These are phyloP conservation scores for Botrytis squamosa DNA, from an alignment of 2,329 filamentous ascomycete species.

Conservation along the genomic window DNA sequence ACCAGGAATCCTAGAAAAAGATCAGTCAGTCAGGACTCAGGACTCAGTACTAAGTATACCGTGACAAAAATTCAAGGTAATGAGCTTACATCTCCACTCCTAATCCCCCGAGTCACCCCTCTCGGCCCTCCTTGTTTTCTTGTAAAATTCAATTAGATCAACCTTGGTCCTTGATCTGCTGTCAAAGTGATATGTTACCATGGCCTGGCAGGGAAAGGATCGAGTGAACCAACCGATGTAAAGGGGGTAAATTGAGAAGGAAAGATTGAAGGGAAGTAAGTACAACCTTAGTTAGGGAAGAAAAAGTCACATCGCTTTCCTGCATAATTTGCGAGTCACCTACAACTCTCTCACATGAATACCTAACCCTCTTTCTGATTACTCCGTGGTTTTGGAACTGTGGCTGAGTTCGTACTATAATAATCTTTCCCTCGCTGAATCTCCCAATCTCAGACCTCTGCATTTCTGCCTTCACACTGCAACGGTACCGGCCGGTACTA, in stretches of 20 bases:
- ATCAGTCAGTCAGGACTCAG: not conserved
- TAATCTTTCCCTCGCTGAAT: not conserved
- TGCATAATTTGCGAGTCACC: constrained; percentile 15
- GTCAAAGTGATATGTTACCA: not conserved
- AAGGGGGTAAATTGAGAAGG: constrained; percentile 2
- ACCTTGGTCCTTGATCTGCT: constrained; percentile 2
- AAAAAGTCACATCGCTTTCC: not conserved
- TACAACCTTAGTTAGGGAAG: not conserved
- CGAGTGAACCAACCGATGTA: constrained; percentile 1
- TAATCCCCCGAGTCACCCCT: not conserved
- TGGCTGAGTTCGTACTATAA: not conserved
- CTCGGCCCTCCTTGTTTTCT: not conserved
- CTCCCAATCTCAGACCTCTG: not conserved
- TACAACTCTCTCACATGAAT: not conserved
- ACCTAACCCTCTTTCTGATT: not conserved
- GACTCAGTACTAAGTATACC: not conserved
- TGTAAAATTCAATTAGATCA: not conserved
- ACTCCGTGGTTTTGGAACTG: not conserved
- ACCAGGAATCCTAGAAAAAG: not conserved
- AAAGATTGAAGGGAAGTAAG: not conserved
- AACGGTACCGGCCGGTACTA: not conserved
- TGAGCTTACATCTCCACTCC: not conserved
- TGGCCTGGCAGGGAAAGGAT: not conserved
- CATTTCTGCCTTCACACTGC: not conserved
- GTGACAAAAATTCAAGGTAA: constrained; percentile 4